Base-by-base conservation (phyloP, 129 eudicot species). In the Saposhnikovia divaricata region DNA sequence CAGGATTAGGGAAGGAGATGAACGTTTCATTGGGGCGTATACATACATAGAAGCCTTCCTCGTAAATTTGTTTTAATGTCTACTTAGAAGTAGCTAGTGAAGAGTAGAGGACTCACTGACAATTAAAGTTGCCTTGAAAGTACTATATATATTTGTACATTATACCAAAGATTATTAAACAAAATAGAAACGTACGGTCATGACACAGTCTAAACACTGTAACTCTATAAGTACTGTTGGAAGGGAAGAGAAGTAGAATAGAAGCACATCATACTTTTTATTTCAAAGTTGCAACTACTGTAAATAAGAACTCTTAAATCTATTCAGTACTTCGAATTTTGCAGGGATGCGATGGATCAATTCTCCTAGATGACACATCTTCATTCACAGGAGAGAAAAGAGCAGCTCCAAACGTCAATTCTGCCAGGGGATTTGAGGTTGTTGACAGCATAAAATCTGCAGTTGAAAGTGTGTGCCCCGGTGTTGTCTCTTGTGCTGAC, bases 341-440 rank as follows among this genome's bases (percentile, higher is more conserved):
- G 44, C 77, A 89, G 93, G 93, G 93, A 4, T 89, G 93, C 39
- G 93, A 89, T 75, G 90, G 74, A 4, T 89, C 93, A 4, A 45
- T 85, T 57, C 84, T 89, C 8, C 80, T 89, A 3, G 90, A 81
- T 40, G 79, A 75, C 13, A 85, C 89, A 3, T 12, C 90, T 1
- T 74, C 46, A n/a, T 76, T 89, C 61, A 72, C 72, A 3, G 71
- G 92, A 12, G 93, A 89, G 77, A 83, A 87, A 42, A 74, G 8
- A 4, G 87, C 90, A 12, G 6, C 23, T 5, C 81, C 90, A 0
- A 89, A 89, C 55, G 46, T 31, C 4, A 83, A 85, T 68, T 89
- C 93, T 6, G 66, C 42, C 2, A 85, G 93, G 82, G 90, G 93
- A 28, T 89, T 83, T 11, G 85, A 78, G 12, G 90, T 87, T 19